Evolutionary conservation across 2,329 filamentous ascomycete species (phyloP).

Genomic region (Ophiognomonia clavigignenti-juglandacearum): DNA sequence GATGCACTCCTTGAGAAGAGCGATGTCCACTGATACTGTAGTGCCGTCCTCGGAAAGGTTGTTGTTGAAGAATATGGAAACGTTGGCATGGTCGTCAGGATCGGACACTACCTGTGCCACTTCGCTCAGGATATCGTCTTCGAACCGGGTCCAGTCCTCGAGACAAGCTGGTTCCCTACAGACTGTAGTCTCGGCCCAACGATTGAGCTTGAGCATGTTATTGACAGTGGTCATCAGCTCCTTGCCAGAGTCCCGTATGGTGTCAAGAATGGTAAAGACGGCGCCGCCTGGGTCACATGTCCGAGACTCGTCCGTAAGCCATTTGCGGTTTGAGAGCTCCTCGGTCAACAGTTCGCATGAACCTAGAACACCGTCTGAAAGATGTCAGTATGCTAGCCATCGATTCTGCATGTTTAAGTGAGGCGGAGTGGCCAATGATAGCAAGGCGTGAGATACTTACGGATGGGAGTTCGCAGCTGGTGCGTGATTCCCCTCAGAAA

Average conservation of each 20-base stretch:
- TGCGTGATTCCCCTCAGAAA: constrained; percentile 42
- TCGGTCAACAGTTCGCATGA: constrained; percentile 34
- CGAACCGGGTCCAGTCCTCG: constrained; percentile 18
- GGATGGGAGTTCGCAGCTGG: constrained; percentile 42
- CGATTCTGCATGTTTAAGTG: background rate
- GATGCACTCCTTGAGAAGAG: constrained; percentile 36
- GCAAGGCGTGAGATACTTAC: background rate
- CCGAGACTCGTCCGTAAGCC: background rate
- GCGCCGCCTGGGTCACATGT: constrained; percentile 6
- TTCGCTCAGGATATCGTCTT: constrained; percentile 27
- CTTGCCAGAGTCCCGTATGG: constrained; percentile 34
- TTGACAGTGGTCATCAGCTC: constrained; percentile 40
- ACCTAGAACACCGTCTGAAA: constrained; percentile 34
- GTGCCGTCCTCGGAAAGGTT: constrained; percentile 22
- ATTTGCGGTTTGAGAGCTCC: constrained; percentile 27
- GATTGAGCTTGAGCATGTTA: constrained; percentile 35
- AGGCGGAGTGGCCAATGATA: too few species aligned
- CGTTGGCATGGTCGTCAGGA: constrained; percentile 21
- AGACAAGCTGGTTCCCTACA: constrained; percentile 12
- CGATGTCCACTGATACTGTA: constrained; percentile 30
- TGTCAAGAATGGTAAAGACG: constrained; percentile 22
- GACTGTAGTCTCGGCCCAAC: constrained; percentile 32
- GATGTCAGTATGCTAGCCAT: background rate
- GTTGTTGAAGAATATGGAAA: constrained; percentile 29
- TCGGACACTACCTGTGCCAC: constrained; percentile 24